Evolutionary conservation across 805 yeast genomes (phyloP).

Genomic region (Sugiyamaella qingdaonensis): DNA sequence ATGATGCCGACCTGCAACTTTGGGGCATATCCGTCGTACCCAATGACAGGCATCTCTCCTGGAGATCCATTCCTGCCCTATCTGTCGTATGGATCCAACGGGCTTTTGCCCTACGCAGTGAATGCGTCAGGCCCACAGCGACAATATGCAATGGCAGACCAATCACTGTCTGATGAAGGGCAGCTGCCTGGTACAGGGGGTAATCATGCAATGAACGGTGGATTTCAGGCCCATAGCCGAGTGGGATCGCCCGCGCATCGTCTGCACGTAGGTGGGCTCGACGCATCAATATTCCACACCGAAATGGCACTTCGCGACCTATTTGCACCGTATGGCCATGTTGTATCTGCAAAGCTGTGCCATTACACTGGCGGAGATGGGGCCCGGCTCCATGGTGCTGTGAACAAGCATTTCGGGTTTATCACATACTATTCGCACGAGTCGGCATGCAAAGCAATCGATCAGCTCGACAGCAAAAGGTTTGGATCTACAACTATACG

Average conservation of each 20-base stretch:
- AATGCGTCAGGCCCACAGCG: background rate
- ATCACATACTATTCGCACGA: background rate
- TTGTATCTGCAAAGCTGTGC: conserved; percentile 3
- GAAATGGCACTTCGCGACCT: background rate
- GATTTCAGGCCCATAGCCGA: background rate
- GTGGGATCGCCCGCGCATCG: background rate
- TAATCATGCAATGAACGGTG: background rate
- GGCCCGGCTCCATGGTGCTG: background rate
- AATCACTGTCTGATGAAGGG: background rate
- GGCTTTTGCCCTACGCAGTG: background rate
- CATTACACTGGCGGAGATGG: background rate
- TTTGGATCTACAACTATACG: background rate
- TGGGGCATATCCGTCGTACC: background rate
- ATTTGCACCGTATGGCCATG: conserved; percentile 4
- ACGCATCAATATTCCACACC: background rate
- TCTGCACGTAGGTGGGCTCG: conserved; percentile 2
- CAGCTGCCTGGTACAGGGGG: background rate
- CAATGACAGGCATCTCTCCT: background rate
- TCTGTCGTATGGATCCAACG: background rate
- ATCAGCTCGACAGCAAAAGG: conserved; percentile 1
- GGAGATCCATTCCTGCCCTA: background rate
- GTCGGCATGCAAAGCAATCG: conserved; percentile 3
- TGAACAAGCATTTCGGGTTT: conserved; percentile 4
- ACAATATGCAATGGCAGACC: no score
- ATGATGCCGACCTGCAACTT: background rate